A percentile compares a stretch with the other conserved stretches of the same genome.
Evolutionary conservation across 805 yeast genomes (phyloP).

Genomic region (Wickerhamomyces bisporus): DNA sequence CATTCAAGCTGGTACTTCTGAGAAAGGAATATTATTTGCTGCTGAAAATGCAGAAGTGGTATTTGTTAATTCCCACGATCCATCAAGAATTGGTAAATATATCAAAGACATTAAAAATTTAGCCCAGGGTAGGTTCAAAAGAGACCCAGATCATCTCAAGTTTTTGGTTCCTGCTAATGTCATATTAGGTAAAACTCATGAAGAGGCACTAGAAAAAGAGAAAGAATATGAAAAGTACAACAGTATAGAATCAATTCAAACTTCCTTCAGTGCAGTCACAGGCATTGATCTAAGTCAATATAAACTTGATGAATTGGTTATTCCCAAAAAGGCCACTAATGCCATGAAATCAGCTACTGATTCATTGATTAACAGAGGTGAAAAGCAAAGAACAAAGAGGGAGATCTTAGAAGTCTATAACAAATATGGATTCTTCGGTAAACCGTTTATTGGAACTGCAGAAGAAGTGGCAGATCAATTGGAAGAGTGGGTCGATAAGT

Average conservation of each 20-base stretch:
- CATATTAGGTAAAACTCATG: slow-evolving; percentile 31
- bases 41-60: slow-evolving; percentile 38
- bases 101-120: slow-evolving; percentile 21
- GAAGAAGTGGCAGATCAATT: slow-evolving; percentile 22
- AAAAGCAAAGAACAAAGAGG: slow-evolving; percentile 12
- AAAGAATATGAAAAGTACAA: slow-evolving; percentile 22
- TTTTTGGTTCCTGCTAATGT: slow-evolving; percentile 29
- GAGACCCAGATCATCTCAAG: slow-evolving; percentile 31
- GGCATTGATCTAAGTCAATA: slow-evolving; percentile 33
- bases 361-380: slow-evolving; percentile 20
- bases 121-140: slow-evolving; percentile 27
- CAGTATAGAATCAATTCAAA: slow-evolving; percentile 33
- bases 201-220: slow-evolving; percentile 31
- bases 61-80: slow-evolving; percentile 29
- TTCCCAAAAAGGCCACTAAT: slow-evolving; percentile 19
- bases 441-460: slow-evolving; percentile 28
- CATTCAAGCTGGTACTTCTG: slow-evolving; percentile 37
- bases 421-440: slow-evolving; percentile 19
- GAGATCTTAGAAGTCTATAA: slow-evolving; percentile 23
- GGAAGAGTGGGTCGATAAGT: slow-evolving; percentile 1
- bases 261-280: slow-evolving; percentile 36
- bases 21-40: slow-evolving; percentile 34
- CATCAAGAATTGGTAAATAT: slow-evolving; percentile 23
- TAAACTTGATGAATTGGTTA: slow-evolving; percentile 26
- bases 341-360: slow-evolving; percentile 27